Evolutionary conservation across 2,329 filamentous ascomycete species (phyloP).

Genomic region (Onygenales sp.): DNA sequence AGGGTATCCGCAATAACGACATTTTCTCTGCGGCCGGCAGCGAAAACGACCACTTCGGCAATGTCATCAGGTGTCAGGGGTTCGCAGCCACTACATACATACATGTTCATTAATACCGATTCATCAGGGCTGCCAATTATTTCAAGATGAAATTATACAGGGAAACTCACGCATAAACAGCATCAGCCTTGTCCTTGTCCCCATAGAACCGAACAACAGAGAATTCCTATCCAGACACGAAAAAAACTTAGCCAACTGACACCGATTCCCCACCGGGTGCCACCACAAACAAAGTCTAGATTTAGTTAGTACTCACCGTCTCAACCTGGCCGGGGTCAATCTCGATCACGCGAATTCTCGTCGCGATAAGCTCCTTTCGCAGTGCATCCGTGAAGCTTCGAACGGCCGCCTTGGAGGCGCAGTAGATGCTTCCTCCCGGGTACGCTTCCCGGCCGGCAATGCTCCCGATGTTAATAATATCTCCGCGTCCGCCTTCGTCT

Average conservation of each 20-base stretch:
- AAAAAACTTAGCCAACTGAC: no score
- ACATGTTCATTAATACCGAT: background rate
- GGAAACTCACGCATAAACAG: conserved; percentile 65
- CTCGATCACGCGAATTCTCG: conserved; percentile 73
- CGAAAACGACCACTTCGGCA: conserved; percentile 81
- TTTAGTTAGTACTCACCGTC: conserved; percentile 47
- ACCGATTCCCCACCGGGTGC: no score
- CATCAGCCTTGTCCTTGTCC: conserved; percentile 80
- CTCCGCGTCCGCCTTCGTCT: conserved; percentile 64
- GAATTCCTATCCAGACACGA: conserved; percentile 53
- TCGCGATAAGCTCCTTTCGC: conserved; percentile 72
- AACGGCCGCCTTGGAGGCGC: conserved; percentile 83
- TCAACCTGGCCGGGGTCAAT: conserved; percentile 90
- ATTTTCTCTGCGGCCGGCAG: conserved; percentile 75
- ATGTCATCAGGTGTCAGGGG: conserved; percentile 85
- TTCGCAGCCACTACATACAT: conserved; percentile 53
- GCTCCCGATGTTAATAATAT: conserved; percentile 92
- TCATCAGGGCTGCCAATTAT: background rate
- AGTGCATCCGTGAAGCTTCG: conserved; percentile 74
- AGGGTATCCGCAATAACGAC: conserved; percentile 83
- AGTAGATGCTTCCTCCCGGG: conserved; percentile 80
- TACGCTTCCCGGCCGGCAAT: conserved; percentile 88
- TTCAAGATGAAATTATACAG: background rate
- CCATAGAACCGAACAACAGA: conserved; percentile 80
- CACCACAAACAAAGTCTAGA: background rate